These are phyloP conservation scores for Alternaria angustiovoidea DNA, from an alignment of 2,329 filamentous ascomycete species.

Conservation along the genomic window DNA sequence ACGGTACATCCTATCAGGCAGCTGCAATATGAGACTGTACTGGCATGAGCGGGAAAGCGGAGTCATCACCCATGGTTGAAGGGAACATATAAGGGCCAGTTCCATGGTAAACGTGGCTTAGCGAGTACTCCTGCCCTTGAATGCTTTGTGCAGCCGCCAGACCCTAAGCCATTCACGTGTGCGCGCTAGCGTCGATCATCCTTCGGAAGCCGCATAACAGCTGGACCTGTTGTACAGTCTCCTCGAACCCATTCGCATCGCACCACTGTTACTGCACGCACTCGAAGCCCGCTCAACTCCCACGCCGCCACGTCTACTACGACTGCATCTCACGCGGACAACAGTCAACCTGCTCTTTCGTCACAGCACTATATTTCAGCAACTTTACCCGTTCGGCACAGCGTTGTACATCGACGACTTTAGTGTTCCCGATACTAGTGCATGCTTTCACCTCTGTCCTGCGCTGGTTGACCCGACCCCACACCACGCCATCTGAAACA, in stretches of 20 bases:
- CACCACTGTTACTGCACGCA: not conserved
- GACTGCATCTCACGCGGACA: not conserved
- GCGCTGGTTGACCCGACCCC: not conserved
- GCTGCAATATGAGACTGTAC: not conserved
- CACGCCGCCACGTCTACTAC: not conserved
- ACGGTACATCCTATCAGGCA: not conserved
- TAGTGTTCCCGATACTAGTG: constrained; percentile 6
- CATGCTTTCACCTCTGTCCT: constrained; percentile 7
- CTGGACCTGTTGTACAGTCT: not conserved
- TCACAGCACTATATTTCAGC: not conserved
- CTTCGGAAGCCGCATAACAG: constrained; percentile 10
- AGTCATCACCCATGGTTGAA: constrained; percentile 3
- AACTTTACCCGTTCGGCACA: not conserved
- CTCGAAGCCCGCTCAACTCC: not conserved
- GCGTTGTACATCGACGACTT: not conserved
- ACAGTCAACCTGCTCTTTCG: not conserved
- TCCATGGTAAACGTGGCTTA: constrained; percentile 13
- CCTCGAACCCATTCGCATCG: constrained; percentile 3
- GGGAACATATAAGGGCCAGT: not conserved
- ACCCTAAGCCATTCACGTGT: constrained; percentile 14
- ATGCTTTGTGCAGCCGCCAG: constrained; percentile 3
- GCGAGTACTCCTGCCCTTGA: constrained; percentile 8
- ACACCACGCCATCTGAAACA: constrained; percentile 2
- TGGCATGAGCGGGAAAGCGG: not conserved
- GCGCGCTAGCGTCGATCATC: constrained; percentile 12